These are phyloP conservation scores for Mycena floridula DNA, from an alignment of 768 basidiomycete genomes.

Conservation along the genomic window DNA sequence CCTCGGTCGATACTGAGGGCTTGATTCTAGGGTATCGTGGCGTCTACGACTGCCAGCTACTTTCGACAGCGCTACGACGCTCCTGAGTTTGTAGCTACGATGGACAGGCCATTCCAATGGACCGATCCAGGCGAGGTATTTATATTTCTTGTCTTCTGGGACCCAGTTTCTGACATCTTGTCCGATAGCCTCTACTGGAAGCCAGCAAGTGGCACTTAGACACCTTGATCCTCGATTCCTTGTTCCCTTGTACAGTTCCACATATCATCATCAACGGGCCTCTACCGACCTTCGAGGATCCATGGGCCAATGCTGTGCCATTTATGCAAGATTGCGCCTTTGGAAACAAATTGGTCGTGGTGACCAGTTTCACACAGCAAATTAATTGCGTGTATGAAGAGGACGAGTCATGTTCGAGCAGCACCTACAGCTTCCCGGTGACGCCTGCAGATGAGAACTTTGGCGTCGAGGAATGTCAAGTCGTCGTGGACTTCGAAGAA, in stretches of 20 bases:
- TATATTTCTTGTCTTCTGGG: not conserved
- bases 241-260: conserved; percentile 32
- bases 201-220: conserved; percentile 18
- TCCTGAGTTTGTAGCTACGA: conserved; percentile 17
- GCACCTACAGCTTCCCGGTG: not conserved
- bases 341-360: not conserved
- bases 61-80: conserved; percentile 35
- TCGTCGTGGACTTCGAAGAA: conserved; percentile 12
- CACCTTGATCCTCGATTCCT: conserved; percentile 37
- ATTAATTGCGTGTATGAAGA: conserved; percentile 8
- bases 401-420: conserved; percentile 13
- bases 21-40: conserved; percentile 31
- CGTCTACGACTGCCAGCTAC: conserved; percentile 27
- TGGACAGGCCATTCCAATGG: conserved; percentile 42
- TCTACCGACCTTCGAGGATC: too few relatives aligned
- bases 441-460: not conserved
- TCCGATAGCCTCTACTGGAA: conserved; percentile 26
- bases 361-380: not conserved
- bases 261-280: conserved; percentile 39
- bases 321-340: too few relatives aligned
- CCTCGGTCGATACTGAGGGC: conserved; percentile 5
- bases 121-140: conserved; percentile 45
- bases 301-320: too few relatives aligned
- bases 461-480: conserved; percentile 11
- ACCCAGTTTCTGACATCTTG: conserved; percentile 2